These are phyloP conservation scores for Fonsecaea pugnacius DNA, from an alignment of 2,329 filamentous ascomycete species.

Conservation along the genomic window DNA sequence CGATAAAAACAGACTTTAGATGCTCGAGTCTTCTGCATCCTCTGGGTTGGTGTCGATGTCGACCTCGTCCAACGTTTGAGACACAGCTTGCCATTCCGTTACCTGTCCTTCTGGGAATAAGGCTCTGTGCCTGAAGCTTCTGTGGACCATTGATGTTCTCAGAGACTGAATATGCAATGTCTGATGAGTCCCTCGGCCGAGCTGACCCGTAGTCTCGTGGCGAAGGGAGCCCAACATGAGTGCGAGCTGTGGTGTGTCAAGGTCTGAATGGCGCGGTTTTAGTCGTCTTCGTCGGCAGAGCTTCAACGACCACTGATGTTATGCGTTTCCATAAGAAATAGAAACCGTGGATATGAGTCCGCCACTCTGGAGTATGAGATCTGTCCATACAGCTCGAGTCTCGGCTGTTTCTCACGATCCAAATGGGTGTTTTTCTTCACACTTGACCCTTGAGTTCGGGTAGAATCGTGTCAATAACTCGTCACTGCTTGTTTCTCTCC, in stretches of 20 bases:
- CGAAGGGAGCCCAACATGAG: not conserved
- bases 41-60: not conserved
- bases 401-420: not conserved
- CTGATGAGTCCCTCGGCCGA: not conserved
- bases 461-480: not conserved
- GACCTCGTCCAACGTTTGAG: not conserved
- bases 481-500: constrained; percentile 26
- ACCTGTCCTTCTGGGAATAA: not conserved
- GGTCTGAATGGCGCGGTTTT: not conserved
- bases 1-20: not conserved
- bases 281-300: not conserved
- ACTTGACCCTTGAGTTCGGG: not conserved
- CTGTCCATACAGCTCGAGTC: not conserved
- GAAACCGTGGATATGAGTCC: not conserved
- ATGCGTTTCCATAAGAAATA: not conserved
- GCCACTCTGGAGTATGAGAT: not conserved
- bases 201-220: not conserved
- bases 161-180: not conserved
- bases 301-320: not conserved
- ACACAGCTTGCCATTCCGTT: not conserved
- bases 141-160: not conserved
- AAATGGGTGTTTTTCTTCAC: not conserved
- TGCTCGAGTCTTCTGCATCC: not conserved
- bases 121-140: not conserved
- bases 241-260: not conserved